phyloP scores from a whole-genome alignment of 2,329 filamentous ascomycete species.

The Exophiala sideris region DNA sequence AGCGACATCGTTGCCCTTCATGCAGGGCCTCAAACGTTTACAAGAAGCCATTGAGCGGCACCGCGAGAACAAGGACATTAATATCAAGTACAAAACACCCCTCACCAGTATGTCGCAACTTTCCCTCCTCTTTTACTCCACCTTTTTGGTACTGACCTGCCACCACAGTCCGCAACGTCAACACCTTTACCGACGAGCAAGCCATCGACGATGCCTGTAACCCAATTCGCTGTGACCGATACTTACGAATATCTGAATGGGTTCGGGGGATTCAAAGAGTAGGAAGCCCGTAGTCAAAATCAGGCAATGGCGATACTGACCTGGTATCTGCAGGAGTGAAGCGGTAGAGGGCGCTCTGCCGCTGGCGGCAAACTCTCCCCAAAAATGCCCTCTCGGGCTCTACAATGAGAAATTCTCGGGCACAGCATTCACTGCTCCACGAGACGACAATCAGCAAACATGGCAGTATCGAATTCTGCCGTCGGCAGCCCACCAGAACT shows the following conservation, averaged over 20 bases:
- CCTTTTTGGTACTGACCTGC: slow-evolving; percentile 1
- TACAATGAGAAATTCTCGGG: slow-evolving; percentile 79
- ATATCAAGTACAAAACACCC: slow-evolving; percentile 30
- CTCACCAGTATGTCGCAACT: slow-evolving; percentile 25
- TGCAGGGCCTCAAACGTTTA: slow-evolving; percentile 29
- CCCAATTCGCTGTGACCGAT: slow-evolving; percentile 60
- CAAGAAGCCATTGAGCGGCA: slow-evolving; percentile 28
- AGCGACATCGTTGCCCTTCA: slow-evolving; percentile 22
- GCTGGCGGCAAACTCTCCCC: slow-evolving; percentile 73
- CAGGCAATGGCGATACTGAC: not conserved
- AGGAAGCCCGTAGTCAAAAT: slow-evolving; percentile 30
- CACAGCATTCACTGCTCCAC: slow-evolving; percentile 67
- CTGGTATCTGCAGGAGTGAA: slow-evolving; percentile 58
- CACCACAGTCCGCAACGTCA: slow-evolving; percentile 28
- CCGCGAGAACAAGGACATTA: slow-evolving; percentile 30
- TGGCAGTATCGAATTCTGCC: slow-evolving; percentile 71
- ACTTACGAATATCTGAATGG: slow-evolving; percentile 76
- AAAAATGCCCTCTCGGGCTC: slow-evolving; percentile 72
- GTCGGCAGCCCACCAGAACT: slow-evolving; percentile 57
- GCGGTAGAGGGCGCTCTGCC: slow-evolving; percentile 72
- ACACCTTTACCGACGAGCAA: slow-evolving; percentile 30
- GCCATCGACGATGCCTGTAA: slow-evolving; percentile 57
- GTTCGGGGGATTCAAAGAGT: slow-evolving; percentile 76
- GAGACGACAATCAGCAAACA: slow-evolving; percentile 66
- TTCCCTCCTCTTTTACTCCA: slow-evolving; percentile 2